Evolutionary conservation across 805 yeast genomes (phyloP).

Genomic region (Monosporozyma solicola): DNA sequence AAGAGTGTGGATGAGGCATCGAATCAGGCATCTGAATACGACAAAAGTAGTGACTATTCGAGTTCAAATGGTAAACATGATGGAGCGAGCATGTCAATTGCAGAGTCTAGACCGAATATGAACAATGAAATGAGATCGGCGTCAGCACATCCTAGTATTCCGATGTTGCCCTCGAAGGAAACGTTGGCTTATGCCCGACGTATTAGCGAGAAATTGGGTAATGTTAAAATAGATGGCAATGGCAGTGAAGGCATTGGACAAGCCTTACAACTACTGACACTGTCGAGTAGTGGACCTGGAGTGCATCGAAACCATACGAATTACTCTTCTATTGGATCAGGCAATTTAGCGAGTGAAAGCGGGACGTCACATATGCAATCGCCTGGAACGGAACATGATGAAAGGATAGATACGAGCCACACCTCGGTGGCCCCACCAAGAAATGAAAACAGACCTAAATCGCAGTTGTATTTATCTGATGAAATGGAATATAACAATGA

Average conservation of each 20-base stretch:
- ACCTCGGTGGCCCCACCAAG: slow-evolving; percentile 29
- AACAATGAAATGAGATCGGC: background rate
- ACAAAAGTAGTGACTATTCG: background rate
- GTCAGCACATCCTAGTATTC: background rate
- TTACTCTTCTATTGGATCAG: slow-evolving; percentile 13
- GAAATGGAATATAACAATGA: background rate
- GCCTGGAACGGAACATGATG: background rate
- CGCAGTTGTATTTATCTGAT: background rate
- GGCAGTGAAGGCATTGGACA: no score
- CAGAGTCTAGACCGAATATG: background rate
- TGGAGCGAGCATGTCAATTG: background rate
- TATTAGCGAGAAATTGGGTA: background rate
- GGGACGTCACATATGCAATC: slow-evolving; percentile 1
- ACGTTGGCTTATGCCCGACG: slow-evolving; percentile 1
- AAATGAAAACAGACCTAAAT: slow-evolving; percentile 26
- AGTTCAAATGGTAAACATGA: background rate
- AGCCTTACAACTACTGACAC: background rate
- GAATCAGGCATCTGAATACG: background rate
- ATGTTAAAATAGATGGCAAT: background rate
- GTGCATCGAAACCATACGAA: background rate
- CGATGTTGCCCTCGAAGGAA: slow-evolving; percentile 1
- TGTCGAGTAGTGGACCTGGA: background rate
- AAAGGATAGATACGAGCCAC: background rate
- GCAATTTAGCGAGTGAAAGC: slow-evolving; percentile 15
- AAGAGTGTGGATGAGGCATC: background rate